Conservation (phyloP, 441 rosid species). For the Populus tomentosa region DNA sequence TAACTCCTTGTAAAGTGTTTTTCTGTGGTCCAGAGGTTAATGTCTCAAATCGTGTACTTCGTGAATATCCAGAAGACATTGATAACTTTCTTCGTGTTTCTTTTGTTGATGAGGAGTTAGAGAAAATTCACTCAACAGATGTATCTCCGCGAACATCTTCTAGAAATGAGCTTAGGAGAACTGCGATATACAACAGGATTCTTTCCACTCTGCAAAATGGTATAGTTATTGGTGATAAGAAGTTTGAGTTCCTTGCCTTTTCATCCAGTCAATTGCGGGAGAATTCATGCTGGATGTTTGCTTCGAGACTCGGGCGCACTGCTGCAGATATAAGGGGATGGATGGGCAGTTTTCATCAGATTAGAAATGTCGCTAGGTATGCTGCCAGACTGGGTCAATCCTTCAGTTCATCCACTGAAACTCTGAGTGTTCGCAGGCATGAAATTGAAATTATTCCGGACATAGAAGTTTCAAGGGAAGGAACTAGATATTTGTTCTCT, state of each 20-base stretch:
- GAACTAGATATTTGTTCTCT: slow-evolving; percentile 42
- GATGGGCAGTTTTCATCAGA: slow-evolving; percentile 54
- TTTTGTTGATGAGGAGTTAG: slow-evolving; percentile 51
- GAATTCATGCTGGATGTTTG: slow-evolving; percentile 59
- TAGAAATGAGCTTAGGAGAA: slow-evolving; percentile 20
- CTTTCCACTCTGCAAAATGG: slow-evolving; percentile 37
- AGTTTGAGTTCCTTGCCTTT: slow-evolving; percentile 55
- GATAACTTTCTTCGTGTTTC: slow-evolving; percentile 62
- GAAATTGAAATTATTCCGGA: slow-evolving; percentile 42
- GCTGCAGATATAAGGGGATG: slow-evolving; percentile 37
- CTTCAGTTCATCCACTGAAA: slow-evolving; percentile 47
- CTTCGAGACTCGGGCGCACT: slow-evolving; percentile 28
- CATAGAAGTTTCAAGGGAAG: slow-evolving; percentile 22
- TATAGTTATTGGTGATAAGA: slow-evolving; percentile 46
- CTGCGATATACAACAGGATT: slow-evolving; percentile 31
- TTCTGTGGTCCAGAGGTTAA: slow-evolving; percentile 73
- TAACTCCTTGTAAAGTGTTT: slow-evolving; percentile 63
- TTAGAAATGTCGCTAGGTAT: slow-evolving; percentile 51
- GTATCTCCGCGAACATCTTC: slow-evolving; percentile 33
- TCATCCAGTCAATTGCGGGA: slow-evolving; percentile 50
- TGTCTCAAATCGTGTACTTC: slow-evolving; percentile 64
- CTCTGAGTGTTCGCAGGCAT: slow-evolving; percentile 27
- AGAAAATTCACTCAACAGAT: slow-evolving; percentile 30
- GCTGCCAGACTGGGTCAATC: slow-evolving; percentile 83
- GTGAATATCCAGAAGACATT: slow-evolving; percentile 31